phyloP scores from a whole-genome alignment of 768 basidiomycete genomes.

The Sporobolomyces roseus region DNA sequence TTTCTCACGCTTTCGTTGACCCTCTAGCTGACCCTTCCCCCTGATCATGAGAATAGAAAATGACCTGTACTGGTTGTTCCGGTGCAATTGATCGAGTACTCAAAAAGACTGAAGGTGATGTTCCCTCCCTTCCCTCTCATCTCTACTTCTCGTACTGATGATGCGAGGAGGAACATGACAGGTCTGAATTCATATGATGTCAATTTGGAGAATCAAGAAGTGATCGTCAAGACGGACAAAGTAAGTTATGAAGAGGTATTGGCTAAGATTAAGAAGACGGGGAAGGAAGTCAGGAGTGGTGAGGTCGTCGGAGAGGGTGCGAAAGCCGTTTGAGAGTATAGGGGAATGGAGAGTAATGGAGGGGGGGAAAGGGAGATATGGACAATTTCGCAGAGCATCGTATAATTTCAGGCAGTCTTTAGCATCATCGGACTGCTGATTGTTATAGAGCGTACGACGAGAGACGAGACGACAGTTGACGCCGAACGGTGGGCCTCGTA shows the following conservation, averaged over 20 bases:
- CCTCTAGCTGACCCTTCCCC: not conserved
- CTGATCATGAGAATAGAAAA: not conserved
- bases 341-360: no score
- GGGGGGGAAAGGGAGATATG: no score
- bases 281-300: conserved; percentile 47
- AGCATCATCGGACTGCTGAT: no score
- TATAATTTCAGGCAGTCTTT: no score
- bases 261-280: conserved; percentile 81
- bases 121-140: not conserved
- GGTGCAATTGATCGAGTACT: conserved; percentile 73
- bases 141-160: not conserved
- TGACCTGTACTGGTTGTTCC: conserved; percentile 70
- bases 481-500: no score
- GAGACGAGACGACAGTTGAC: no score
- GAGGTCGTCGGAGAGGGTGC: conserved; percentile 24
- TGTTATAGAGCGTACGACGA: no score
- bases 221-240: conserved; percentile 60
- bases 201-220: conserved; percentile 65
- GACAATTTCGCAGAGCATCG: no score
- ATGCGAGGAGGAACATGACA: not conserved
- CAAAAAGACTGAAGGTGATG: conserved; percentile 59
- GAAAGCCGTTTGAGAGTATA: no score
- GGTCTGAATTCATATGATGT: conserved; percentile 62
- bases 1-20: no score
- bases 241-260: conserved; percentile 63